phyloP scores from a whole-genome alignment of 2,329 filamentous ascomycete genomes.

The Colletotrichum ledebouriae region DNA sequence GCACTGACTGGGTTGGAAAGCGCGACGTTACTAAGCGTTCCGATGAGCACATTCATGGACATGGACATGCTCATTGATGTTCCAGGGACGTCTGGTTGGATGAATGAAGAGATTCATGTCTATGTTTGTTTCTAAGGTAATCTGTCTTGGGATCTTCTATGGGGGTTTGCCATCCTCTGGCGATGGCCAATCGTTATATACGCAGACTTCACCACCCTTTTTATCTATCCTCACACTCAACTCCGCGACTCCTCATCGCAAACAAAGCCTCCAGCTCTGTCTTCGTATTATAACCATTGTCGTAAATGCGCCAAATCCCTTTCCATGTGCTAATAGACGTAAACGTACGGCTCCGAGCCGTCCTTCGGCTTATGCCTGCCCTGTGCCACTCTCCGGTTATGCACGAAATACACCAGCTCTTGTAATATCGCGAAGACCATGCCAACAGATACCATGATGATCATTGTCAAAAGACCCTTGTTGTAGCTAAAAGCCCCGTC shows the following conservation, averaged over 20 bases:
- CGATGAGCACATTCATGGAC: constrained; percentile 34
- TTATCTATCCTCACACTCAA: no score
- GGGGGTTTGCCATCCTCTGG: no score
- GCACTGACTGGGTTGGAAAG: constrained; percentile 46
- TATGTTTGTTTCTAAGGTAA: background rate
- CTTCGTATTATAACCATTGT: background rate
- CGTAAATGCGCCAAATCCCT: background rate
- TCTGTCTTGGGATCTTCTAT: no score
- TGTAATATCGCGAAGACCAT: constrained; percentile 57
- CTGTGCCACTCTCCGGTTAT: constrained; percentile 51
- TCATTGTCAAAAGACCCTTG: constrained; percentile 60
- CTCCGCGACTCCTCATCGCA: no score
- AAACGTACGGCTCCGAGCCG: constrained; percentile 42
- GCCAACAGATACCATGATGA: constrained; percentile 58
- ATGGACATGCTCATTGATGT: constrained; percentile 28
- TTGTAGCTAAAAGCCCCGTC: constrained; percentile 52
- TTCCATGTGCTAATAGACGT: constrained; percentile 26
- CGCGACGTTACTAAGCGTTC: constrained; percentile 37
- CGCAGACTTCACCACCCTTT: no score
- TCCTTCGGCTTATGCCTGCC: constrained; percentile 43
- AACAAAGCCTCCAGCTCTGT: no score
- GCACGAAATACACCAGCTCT: constrained; percentile 53
- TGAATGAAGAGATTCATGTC: background rate
- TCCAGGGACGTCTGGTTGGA: background rate
- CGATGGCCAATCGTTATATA: no score